Conservation (phyloP, 73 alveolate genomes). For the Stentor coeruleus region DNA sequence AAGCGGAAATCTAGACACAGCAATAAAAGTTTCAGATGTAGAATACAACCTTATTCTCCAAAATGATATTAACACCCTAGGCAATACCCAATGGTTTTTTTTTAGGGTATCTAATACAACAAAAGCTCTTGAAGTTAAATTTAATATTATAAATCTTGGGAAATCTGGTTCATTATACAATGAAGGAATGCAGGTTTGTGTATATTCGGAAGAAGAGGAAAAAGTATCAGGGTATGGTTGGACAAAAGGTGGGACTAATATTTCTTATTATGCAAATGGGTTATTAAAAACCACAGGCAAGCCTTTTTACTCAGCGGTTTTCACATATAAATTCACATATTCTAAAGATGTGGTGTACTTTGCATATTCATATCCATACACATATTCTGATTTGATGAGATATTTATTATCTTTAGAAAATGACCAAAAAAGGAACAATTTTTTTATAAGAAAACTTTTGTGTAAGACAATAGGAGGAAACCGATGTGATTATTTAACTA, state of each 20-base stretch:
- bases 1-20: constrained; percentile 68
- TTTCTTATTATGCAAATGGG: constrained; percentile 36
- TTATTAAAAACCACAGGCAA: too few species aligned
- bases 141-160: constrained; percentile 68
- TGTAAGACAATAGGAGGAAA: constrained; percentile 80
- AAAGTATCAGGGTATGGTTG: constrained; percentile 36
- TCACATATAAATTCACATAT: neutral
- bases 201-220: constrained; percentile 48
- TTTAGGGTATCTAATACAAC: constrained; percentile 72
- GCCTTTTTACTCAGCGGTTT: too few species aligned
- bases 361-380: neutral
- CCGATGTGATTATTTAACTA: constrained; percentile 4
- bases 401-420: too few species aligned
- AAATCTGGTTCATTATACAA: constrained; percentile 56
- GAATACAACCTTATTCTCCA: constrained; percentile 80
- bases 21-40: constrained; percentile 49
- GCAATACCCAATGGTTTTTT: constrained; percentile 93
- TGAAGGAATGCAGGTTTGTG: constrained; percentile 73
- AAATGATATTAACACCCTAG: constrained; percentile 88
- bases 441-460: constrained; percentile 49
- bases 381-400: neutral
- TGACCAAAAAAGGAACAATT: constrained; percentile 42
- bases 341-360: constrained; percentile 2
- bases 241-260: constrained; percentile 47
- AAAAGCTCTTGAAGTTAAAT: constrained; percentile 55